Base-by-base conservation (phyloP, 176 grass and related monocot species). In the Paspalum vaginatum region DNA sequence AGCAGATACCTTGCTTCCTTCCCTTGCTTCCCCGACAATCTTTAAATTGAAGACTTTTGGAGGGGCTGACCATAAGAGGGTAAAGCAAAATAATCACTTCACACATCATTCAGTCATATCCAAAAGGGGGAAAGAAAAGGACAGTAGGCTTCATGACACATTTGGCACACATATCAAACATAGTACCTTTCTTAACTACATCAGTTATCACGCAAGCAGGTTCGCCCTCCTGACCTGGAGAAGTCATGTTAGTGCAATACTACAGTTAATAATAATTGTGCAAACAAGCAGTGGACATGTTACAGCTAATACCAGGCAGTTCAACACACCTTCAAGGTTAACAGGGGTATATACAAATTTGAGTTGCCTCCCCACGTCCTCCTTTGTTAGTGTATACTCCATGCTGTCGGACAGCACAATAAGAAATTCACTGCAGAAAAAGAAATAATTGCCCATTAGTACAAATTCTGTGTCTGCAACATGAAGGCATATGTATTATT, bases 1-100 rank as follows among this genome's bases (percentile, higher is more conserved):
- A 64, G 80, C 90, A 79, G 71, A 93, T 48, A 98, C 72, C 76
- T 95, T 98, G 84, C 84, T 98, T 77, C 92, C 92, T 87, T 98
- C 96, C 79, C 86, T 93, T 73, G 90, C 57, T 51, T 98, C 90
- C 75, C 96, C 96, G 63, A 86, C 22, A 44, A 98, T 86, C 78
- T 88, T 95, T 68, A 99, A 88, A 89, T 99, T 72, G 26, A 88
- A 81, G 42, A 95, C 86, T 86, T 91, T 95, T 72, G 92, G 96
- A 67, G 92, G 96, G 60, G 96, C 96, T 95, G 87, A 74, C 39
- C 37, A 83, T 51, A n/a, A 87, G 16, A 27, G 47, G 46, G 42
- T 51, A 89, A 62, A 89, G 37, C 51, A 77, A 78, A 87, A 25
- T 79, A 52, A 62, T 76, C 16, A 49, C 18, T 32, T 32, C 32